phyloP scores from a whole-genome alignment of 306 rosid species.

The Potentilla sterilis region DNA sequence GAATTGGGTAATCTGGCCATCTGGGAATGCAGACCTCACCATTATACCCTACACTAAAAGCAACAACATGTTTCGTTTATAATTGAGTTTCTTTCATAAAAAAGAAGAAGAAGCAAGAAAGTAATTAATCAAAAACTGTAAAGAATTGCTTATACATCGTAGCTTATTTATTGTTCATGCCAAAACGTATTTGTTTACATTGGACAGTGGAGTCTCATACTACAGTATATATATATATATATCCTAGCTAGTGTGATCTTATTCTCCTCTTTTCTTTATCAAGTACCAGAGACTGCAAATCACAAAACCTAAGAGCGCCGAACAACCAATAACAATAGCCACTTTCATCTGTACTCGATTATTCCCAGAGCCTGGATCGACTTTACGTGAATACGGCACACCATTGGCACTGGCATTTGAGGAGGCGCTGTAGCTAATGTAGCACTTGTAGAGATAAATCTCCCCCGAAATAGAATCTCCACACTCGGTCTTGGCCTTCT shows the following conservation, averaged over 20 bases:
- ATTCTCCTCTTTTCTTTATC: too few relatives aligned
- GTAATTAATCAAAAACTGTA: too few relatives aligned
- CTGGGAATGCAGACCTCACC: too few relatives aligned
- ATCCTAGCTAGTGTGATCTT: not conserved
- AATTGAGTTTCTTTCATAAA: too few relatives aligned
- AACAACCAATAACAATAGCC: not conserved
- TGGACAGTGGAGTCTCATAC: not conserved
- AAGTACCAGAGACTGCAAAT: not conserved
- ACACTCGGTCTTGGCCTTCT: not conserved
- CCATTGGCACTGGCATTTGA: not conserved
- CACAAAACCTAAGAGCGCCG: not conserved
- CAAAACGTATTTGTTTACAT: not conserved
- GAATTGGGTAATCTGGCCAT: too few relatives aligned
- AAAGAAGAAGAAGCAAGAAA: too few relatives aligned
- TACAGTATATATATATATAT: too few relatives aligned
- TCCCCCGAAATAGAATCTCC: not conserved
- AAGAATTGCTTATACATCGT: not conserved
- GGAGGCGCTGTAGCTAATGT: not conserved
- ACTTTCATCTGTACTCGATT: accelerated
- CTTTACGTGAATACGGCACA: not conserved
- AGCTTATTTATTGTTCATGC: not conserved
- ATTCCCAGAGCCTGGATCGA: not conserved
- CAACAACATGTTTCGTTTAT: too few relatives aligned
- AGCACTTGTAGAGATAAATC: not conserved
- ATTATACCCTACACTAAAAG: too few relatives aligned